These are phyloP conservation scores for Phlegmacium glaucopus DNA, from an alignment of 768 basidiomycete genomes.

Conservation along the genomic window DNA sequence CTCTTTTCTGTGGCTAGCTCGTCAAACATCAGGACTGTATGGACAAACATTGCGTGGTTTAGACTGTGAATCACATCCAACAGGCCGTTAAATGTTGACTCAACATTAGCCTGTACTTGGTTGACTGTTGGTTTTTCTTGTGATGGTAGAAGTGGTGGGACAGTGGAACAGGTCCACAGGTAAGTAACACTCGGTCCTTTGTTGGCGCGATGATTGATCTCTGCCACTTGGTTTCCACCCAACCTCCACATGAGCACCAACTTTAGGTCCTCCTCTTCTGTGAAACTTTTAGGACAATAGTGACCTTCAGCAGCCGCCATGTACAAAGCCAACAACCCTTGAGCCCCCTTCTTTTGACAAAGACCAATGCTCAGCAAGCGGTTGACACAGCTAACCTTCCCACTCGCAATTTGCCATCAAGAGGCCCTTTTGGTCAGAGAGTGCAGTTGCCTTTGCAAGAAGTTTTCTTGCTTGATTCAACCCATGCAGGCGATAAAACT, in stretches of 20 bases:
- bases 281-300: slow-evolving; percentile 21
- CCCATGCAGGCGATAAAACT: slow-evolving; percentile 8
- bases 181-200: slow-evolving; percentile 13
- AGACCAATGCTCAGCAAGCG: slow-evolving; percentile 15
- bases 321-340: slow-evolving; percentile 4
- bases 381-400: slow-evolving; percentile 15
- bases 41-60: slow-evolving; percentile 1
- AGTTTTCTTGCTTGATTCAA: slow-evolving; percentile 19
- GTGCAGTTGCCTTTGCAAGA: slow-evolving; percentile 5
- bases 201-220: slow-evolving; percentile 20
- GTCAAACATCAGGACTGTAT: slow-evolving; percentile 26
- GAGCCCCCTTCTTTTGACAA: slow-evolving; percentile 7
- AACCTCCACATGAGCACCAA: slow-evolving; percentile 18
- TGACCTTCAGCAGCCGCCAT: slow-evolving; percentile 11
- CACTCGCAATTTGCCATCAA: slow-evolving; percentile 20
- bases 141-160: slow-evolving; percentile 14
- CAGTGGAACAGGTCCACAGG: slow-evolving; percentile 9
- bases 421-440: slow-evolving; percentile 17
- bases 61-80: not conserved
- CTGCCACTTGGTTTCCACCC: slow-evolving; percentile 19
- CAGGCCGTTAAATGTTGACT: not conserved
- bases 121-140: not conserved
- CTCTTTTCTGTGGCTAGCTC: slow-evolving; percentile 24
- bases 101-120: slow-evolving; percentile 2
- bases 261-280: slow-evolving; percentile 19